Percentiles rank a stretch among this genome's conserved stretches.
phyloP scores from a whole-genome alignment of 2,329 filamentous ascomycete species.

The Chalara sp. region DNA sequence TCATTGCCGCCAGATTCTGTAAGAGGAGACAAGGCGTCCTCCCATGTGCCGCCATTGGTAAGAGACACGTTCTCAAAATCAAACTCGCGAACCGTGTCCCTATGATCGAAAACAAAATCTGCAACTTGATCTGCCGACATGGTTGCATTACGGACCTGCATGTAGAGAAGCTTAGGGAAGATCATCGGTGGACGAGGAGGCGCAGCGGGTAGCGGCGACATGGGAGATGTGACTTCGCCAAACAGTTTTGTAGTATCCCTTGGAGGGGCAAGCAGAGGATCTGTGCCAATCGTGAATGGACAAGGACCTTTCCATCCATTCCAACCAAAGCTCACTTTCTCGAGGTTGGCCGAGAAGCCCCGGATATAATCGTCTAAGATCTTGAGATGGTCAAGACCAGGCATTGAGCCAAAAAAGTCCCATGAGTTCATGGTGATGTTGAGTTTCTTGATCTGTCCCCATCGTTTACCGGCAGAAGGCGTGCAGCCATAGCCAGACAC shows the following conservation, averaged over 20 bases:
- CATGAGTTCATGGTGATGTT: slow-evolving; percentile 67
- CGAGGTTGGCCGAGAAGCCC: slow-evolving; percentile 57
- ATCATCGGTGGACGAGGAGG: slow-evolving; percentile 48
- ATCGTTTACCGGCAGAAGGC: slow-evolving; percentile 64
- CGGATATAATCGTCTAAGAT: slow-evolving; percentile 77
- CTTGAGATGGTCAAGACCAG: slow-evolving; percentile 64
- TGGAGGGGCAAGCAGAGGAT: slow-evolving; percentile 59
- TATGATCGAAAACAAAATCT: slow-evolving; percentile 60
- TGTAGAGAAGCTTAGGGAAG: slow-evolving; percentile 60
- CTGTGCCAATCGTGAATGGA: slow-evolving; percentile 57
- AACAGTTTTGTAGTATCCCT: slow-evolving; percentile 51
- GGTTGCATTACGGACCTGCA: slow-evolving; percentile 66
- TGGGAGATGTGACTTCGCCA: slow-evolving; percentile 56
- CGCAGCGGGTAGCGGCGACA: slow-evolving; percentile 52
- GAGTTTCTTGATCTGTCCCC: slow-evolving; percentile 71
- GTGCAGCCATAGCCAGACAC: slow-evolving; percentile 67
- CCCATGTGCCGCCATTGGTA: slow-evolving; percentile 64
- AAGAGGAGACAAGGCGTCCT: slow-evolving; percentile 72
- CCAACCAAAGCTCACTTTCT: slow-evolving; percentile 74
- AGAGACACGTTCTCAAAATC: slow-evolving; percentile 73
- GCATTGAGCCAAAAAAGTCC: slow-evolving; percentile 53
- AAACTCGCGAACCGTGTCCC: slow-evolving; percentile 64
- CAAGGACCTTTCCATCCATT: slow-evolving; percentile 65
- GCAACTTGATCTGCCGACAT: slow-evolving; percentile 68
- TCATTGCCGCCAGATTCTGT: slow-evolving; percentile 34